Evolutionary conservation across 129 eudicot species (phyloP).

Genomic region (Lactuca sativa): DNA sequence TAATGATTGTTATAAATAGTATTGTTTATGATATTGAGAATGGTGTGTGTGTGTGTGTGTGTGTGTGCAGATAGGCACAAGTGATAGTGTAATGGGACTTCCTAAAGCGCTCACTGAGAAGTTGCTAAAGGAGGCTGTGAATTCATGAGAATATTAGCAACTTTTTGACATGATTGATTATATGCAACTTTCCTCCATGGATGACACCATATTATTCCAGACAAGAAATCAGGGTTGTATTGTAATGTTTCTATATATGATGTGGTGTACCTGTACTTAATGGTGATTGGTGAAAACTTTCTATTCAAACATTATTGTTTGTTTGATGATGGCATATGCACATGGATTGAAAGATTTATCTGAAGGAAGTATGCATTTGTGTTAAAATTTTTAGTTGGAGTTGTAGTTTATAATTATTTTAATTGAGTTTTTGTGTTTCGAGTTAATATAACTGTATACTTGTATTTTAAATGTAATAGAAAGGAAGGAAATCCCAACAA

Average conservation of each 20-base stretch:
- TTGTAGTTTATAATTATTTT: too few species aligned
- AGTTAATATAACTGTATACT: too few species aligned
- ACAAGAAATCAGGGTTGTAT: background rate
- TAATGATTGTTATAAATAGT: too few species aligned
- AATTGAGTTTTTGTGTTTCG: too few species aligned
- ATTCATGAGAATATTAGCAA: conserved; percentile 21
- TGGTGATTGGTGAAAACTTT: too few species aligned
- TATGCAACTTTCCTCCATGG: background rate
- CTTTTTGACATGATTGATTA: conserved; percentile 6
- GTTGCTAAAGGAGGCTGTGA: conserved; percentile 65
- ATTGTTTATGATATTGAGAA: too few species aligned
- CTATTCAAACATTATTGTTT: too few species aligned
- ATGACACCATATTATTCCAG: background rate
- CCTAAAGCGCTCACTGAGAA: conserved; percentile 78
- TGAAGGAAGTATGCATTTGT: background rate
- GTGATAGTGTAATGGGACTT: conserved; percentile 96
- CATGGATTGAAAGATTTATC: background rate
- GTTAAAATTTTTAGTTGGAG: too few species aligned
- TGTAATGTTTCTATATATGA: background rate
- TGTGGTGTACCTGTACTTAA: background rate
- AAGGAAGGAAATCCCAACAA: too few species aligned
- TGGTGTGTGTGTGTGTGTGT: too few species aligned
- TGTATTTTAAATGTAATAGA: too few species aligned
- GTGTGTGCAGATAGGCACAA: conserved; percentile 71
- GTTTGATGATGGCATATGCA: background rate